Conservation (phyloP, 352 stramenopile species). For the Phytophthora ramorum region DNA sequence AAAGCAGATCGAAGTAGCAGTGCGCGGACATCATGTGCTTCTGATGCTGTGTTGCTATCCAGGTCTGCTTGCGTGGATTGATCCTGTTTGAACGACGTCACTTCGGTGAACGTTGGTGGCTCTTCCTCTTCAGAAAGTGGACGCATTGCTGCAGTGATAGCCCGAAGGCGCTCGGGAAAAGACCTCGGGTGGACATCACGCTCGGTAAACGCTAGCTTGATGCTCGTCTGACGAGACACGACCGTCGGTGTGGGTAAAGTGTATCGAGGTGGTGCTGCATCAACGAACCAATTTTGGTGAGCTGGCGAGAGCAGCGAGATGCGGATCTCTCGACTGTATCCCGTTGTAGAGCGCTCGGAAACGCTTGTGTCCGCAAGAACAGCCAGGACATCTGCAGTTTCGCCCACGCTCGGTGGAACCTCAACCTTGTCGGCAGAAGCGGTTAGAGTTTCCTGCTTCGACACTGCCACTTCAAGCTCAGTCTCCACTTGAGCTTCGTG, state of each 20-base stretch:
- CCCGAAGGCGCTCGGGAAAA: conserved; percentile 39
- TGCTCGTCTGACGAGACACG: conserved; percentile 9
- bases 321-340: conserved; percentile 33
- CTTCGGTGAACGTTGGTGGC: conserved; percentile 31
- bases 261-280: conserved; percentile 6
- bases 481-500: conserved; percentile 33
- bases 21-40: conserved; percentile 1
- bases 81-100: conserved; percentile 34
- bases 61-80: conserved; percentile 43
- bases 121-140: not conserved
- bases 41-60: not conserved
- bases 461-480: conserved; percentile 18
- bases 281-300: conserved; percentile 36
- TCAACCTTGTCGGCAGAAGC: not conserved
- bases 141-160: conserved; percentile 18
- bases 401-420: not conserved
- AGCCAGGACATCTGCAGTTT: conserved; percentile 32
- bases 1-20: conserved; percentile 40
- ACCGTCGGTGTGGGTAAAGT: not conserved
- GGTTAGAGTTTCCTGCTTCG: conserved; percentile 2
- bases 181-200: conserved; percentile 3
- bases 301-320: conserved; percentile 47
- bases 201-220: conserved; percentile 41
- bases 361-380: conserved; percentile 34
- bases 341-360: conserved; percentile 7